Evolutionary conservation across 1,284 basidiomycete genomes (phyloP), one percentile per base, ranked within the genome.

Genomic region (Heimioporus punctisporus): DNA sequence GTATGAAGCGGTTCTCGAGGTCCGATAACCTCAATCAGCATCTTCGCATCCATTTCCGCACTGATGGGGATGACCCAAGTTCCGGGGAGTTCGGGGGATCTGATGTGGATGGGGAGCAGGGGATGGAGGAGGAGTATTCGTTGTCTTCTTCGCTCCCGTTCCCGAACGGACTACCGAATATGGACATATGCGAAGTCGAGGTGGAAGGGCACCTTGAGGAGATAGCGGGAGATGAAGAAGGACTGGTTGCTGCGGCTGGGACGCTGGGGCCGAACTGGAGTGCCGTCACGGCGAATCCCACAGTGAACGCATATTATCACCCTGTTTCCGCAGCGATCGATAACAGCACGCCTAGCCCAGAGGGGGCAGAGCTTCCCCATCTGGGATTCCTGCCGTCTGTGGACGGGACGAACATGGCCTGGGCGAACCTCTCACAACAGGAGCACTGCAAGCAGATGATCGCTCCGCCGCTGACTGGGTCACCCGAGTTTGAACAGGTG

Each of bases 1-100:
- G 91, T 70, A 76, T 79, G 64, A 92, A 92, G 75, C 80, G 83
- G 50, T 95, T 95, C 73, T 91, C 90, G 62, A 79, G 93, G 61
- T 87, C 87, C 65, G 93, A 95, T 70, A 95, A 95, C 67, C 80
- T 96, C 45, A 84, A 82, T 27, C 92, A 95, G 70, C 93, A 96
- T 65, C 65, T 87, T 53, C 84, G 91, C 55, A 92, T 90, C 40
- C 93, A 95, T 72, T 77, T 76, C 58, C 77, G 83, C 50, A 73
- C 73, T 42, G 75, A 72, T 47, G 69, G 62, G 23, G 61, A 64
- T 53, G 69, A 66, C 43, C 50, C 62, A 37, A 61, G 54, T 48
- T 60, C 64, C 54, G 62, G 58, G 23, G 73, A 71, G 17, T 56
- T 60, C 57, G 58, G 58, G 23, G 21, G 55, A 43, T 64, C 57